Base-by-base conservation (phyloP, 495 filamentous ascomycete species). In the Trichoderma virens region DNA sequence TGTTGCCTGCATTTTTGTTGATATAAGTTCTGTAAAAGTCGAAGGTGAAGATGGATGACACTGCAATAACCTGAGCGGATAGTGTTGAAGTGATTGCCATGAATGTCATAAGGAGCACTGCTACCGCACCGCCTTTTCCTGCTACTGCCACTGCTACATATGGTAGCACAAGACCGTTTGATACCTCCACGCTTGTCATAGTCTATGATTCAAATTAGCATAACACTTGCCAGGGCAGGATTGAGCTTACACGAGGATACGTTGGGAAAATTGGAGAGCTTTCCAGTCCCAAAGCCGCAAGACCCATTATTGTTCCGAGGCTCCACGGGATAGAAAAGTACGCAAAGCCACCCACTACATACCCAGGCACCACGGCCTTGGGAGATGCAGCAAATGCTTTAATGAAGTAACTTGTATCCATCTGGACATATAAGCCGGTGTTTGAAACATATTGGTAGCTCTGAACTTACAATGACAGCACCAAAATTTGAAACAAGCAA, bases 11-110 rank as follows among this genome's bases (percentile, higher is more conserved):
- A 28, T 66, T 63, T 7, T 77, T 79, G 13, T 79, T 80, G 67
- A 79, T 72, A 67, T 84, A 84, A 3, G 76, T 79, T 65, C 80
- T 80, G 71, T 84, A 85, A 62, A 84, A 69, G 66, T 84, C 81
- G 65, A 82, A 85, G 16, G 80, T 83, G 56, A 84, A 66, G 9
- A 85, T 74, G 1, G 80, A 81, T 0, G 78, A 80, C 41, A 82
- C 81, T 9, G 82, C 80, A 62, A 85, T 83, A 14, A 82, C 71
- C 65, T 85, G 79, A 0, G 81, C 78, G 5, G 79, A 81, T 5
- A 77, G 74, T 7, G 47, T 74, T 72, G 41, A 77, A 2, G 81
- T 83, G 5, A 82, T 77, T 23, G 81, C 82, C 80, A 83, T 82
- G 71, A 83, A 83, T 1, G 82, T 72, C 2, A 80, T 70, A 11